Conservation (phyloP, 1,139 yeast species). For the Nakaseomyces delphensis region DNA sequence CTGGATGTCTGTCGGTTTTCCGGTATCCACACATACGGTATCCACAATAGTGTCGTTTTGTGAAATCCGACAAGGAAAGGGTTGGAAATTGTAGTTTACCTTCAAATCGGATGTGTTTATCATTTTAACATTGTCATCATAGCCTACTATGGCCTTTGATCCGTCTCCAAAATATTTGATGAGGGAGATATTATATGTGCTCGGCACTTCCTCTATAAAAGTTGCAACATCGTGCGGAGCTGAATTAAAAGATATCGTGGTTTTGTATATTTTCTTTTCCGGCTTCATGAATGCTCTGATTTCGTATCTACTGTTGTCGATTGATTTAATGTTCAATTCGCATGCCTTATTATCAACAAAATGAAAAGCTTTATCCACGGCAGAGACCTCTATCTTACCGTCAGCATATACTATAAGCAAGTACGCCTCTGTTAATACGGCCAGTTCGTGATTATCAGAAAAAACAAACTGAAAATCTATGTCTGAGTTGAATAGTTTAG, state of each 20-base stretch:
- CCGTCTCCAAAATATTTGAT: not conserved
- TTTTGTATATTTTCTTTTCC: not conserved
- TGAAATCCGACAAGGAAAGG: not conserved
- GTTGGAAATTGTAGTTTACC: not conserved
- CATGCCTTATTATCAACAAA: not conserved
- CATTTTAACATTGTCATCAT: not conserved
- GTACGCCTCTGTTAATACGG: not conserved
- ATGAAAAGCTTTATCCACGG: not conserved
- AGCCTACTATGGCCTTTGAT: not conserved
- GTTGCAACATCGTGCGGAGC: not conserved
- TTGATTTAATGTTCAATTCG: not conserved
- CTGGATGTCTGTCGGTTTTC: not conserved
- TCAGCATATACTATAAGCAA: not conserved
- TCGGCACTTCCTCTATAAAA: not conserved
- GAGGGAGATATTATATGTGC: not conserved
- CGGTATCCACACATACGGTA: not conserved
- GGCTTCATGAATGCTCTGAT: constrained; percentile 1
- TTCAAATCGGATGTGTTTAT: not conserved
- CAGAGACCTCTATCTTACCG: not conserved
- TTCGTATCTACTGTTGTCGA: not conserved
- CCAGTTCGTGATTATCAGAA: not conserved
- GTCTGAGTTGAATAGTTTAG: not conserved
- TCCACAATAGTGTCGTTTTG: not conserved
- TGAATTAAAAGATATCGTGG: not conserved
- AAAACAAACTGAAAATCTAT: constrained; percentile 1